Conservation (phyloP, 1,139 yeast genomes). For the Geotrichum reessii region DNA sequence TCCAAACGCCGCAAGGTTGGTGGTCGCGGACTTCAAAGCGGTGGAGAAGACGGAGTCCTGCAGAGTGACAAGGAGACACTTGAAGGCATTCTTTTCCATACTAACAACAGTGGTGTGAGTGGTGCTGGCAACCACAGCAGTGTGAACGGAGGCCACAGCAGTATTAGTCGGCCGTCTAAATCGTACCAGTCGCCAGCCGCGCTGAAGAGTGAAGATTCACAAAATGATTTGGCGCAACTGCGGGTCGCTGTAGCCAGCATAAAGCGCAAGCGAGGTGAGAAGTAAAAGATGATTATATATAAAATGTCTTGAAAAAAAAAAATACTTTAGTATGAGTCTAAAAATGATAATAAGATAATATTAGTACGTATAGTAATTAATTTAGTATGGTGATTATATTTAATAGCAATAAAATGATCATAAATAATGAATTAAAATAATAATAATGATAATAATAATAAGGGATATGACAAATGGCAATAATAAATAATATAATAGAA, state of each 20-base stretch:
- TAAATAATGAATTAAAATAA: no score
- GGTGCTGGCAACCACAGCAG: conserved; percentile 1
- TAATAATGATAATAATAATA: no score
- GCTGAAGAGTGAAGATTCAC: conserved; percentile 17
- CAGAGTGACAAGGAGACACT: conserved; percentile 32
- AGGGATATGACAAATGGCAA: not conserved
- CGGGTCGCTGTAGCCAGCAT: conserved; percentile 10
- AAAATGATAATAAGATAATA: no score
- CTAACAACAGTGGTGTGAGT: conserved; percentile 6
- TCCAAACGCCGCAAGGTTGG: conserved; percentile 21
- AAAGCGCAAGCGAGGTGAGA: conserved; percentile 11
- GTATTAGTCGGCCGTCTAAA: conserved; percentile 16
- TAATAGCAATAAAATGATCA: not conserved
- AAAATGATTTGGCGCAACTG: conserved; percentile 14
- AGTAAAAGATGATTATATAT: no score
- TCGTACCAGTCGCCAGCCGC: conserved; percentile 43
- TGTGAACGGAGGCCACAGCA: not conserved
- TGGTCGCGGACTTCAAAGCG: conserved; percentile 20
- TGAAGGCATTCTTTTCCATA: conserved; percentile 33
- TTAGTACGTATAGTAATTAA: not conserved
- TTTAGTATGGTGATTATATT: not conserved
- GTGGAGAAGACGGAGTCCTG: conserved; percentile 29
- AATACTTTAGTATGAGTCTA: no score
- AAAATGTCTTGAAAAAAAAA: no score
- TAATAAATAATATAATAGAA: no score